Evolutionary conservation across 2,329 filamentous ascomycete genomes (phyloP), one percentile per base, ranked within the genome.

Genomic region (Grosmannia huntii): DNA sequence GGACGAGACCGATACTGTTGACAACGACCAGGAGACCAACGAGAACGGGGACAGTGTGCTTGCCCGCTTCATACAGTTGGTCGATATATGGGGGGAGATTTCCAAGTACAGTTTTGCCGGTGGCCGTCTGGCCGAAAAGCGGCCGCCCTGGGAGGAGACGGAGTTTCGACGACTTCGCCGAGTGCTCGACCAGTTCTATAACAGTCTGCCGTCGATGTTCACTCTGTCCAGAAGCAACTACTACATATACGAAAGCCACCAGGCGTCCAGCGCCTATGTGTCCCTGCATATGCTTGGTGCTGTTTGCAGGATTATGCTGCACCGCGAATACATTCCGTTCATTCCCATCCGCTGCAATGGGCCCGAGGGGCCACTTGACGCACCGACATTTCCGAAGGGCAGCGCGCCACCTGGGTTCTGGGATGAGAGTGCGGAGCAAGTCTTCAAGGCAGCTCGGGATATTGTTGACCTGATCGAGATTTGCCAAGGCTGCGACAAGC

Each of bases 271-370:
- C 52, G 77, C 80, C 9, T 89, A 85, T 65, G 79, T 84, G 11
- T 76, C 86, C 4, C 71, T 89, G 57, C 86, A 89, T 64, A 82
- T 84, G 64, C 76, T 87, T 0, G 79, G 82, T 60, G 78, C 80
- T 1, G 73, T 88, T 2, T 87, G 83, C 66, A 76, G 79, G 58
- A 83, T 89, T 61, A 82, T 86, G 72, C 73, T 88, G 31, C 82
- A 87, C 65, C 76, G 85, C 61, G 84, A 87, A 66, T 87, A 84
- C 61, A 76, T 87, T 28, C 83, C 84, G 0, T 86, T 85, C 65
- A 76, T 85, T 19, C 81, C 84, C 2, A 73, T 85, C n/a, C 74
- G 75, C 10, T 81, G 75, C 62, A 61, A 65, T 2, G 68, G 66
- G 23, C 79, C 79, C 0, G 64, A 71, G 41, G 80, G 80, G 0